Conservation (phyloP, 2,329 filamentous ascomycete genomes). For the Epichloe hybrida region DNA sequence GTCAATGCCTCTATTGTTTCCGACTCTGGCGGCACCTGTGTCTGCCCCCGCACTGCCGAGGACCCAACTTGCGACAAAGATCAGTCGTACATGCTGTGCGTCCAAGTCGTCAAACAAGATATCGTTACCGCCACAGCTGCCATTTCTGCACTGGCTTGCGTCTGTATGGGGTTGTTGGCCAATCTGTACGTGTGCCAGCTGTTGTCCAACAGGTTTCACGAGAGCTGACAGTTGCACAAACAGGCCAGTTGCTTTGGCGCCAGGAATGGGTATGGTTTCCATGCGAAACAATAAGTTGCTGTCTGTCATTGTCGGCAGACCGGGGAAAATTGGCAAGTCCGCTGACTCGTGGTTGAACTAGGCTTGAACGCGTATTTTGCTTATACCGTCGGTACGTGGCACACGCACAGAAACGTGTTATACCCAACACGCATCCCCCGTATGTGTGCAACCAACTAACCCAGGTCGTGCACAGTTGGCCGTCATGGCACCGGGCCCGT, state of each 20-base stretch:
- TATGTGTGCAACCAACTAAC: slow-evolving; percentile 2
- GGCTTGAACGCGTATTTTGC: slow-evolving; percentile 78
- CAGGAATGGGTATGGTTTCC: slow-evolving; percentile 26
- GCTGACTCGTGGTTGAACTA: slow-evolving; percentile 6
- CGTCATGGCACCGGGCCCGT: slow-evolving; percentile 60
- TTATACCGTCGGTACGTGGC: slow-evolving; percentile 39
- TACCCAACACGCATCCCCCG: background rate
- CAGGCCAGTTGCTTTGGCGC: slow-evolving; percentile 25
- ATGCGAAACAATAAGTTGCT: background rate
- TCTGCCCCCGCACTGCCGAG: slow-evolving; percentile 43
- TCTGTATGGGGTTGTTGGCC: slow-evolving; percentile 71
- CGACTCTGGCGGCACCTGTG: slow-evolving; percentile 61
- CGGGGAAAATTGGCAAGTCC: background rate
- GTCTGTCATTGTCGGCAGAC: background rate
- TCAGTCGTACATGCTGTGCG: slow-evolving; percentile 49
- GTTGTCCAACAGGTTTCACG: background rate
- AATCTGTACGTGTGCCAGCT: slow-evolving; percentile 42
- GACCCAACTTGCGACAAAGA: slow-evolving; percentile 41
- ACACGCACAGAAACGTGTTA: slow-evolving; percentile 7
- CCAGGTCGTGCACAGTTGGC: slow-evolving; percentile 38
- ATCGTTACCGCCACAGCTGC: slow-evolving; percentile 75
- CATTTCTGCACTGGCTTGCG: slow-evolving; percentile 65
- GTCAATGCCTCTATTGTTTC: slow-evolving; percentile 42
- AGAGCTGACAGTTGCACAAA: slow-evolving; percentile 2
- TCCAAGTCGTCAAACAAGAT: slow-evolving; percentile 55